Conservation (phyloP, 352 stramenopile genomes). For the Pythium rhizo-oryzae region DNA sequence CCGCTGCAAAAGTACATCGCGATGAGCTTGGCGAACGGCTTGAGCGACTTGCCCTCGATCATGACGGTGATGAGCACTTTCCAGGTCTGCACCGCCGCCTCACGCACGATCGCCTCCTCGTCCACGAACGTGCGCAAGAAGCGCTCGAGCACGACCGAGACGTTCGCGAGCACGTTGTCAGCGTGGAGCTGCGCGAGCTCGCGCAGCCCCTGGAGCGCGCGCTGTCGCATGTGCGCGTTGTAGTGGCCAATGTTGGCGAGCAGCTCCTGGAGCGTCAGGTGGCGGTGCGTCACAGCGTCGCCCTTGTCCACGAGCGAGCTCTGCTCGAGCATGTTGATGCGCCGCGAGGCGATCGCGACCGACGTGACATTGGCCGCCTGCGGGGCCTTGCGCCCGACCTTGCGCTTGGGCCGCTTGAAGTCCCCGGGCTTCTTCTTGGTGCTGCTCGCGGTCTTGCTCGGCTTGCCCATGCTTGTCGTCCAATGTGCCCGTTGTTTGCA, state of each 20-base stretch:
- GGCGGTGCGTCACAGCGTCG: conserved; percentile 65
- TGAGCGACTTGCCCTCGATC: conserved; percentile 47
- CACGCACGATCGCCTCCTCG: conserved; percentile 80
- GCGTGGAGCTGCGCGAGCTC: conserved; percentile 59
- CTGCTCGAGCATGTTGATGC: conserved; percentile 85
- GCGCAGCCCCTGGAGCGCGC: conserved; percentile 61
- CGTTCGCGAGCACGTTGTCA: conserved; percentile 70
- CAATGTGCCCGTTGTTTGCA: neutral
- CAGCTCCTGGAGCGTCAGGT: conserved; percentile 69
- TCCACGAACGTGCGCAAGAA: conserved; percentile 77
- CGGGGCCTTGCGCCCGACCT: conserved; percentile 72
- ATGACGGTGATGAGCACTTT: conserved; percentile 68
- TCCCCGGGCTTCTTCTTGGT: conserved; percentile 86
- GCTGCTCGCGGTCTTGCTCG: conserved; percentile 43
- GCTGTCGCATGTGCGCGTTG: conserved; percentile 79
- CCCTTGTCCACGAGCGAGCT: conserved; percentile 74
- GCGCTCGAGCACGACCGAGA: conserved; percentile 71
- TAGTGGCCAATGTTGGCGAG: conserved; percentile 75
- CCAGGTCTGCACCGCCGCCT: conserved; percentile 69
- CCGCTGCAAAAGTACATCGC: conserved; percentile 81
- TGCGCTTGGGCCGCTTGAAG: conserved; percentile 89
- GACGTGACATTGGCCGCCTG: conserved; percentile 80
- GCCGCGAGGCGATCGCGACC: conserved; percentile 69
- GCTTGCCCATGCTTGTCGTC: conserved; percentile 42
- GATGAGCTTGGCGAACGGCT: conserved; percentile 75